Evolutionary conservation across 129 eudicot genomes (phyloP).

Genomic region (Centrapalus pauciflorus): DNA sequence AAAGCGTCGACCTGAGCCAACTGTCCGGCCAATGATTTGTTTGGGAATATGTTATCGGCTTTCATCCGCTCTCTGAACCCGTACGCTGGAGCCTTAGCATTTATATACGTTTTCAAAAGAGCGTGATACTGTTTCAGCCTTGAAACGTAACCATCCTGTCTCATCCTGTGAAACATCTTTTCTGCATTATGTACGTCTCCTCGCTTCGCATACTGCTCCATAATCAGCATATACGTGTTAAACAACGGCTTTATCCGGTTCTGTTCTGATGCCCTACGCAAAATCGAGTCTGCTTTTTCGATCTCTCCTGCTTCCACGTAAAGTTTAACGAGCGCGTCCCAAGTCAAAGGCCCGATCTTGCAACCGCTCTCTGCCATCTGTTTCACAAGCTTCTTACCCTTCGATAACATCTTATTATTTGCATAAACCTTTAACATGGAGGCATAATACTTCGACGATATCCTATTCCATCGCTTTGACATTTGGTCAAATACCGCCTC

Average conservation of each 20-base stretch:
- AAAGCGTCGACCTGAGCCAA: conserved; percentile 48
- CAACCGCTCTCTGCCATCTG: conserved; percentile 62
- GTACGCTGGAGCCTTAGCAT: conserved; percentile 59
- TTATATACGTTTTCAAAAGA: conserved; percentile 52
- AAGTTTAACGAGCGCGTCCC: conserved; percentile 75
- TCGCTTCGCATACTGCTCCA: conserved; percentile 60
- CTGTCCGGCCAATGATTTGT: conserved; percentile 28
- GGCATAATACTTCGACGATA: conserved; percentile 40
- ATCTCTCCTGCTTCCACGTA: conserved; percentile 67
- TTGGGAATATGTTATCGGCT: conserved; percentile 65
- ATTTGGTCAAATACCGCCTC: conserved; percentile 58
- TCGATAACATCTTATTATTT: conserved; percentile 51
- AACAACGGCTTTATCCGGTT: conserved; percentile 45
- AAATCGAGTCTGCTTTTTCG: conserved; percentile 66
- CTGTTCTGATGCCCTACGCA: conserved; percentile 45
- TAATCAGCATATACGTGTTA: conserved; percentile 31
- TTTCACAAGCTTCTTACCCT: conserved; percentile 75
- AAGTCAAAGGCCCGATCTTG: conserved; percentile 54
- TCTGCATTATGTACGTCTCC: conserved; percentile 85
- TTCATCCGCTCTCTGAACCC: conserved; percentile 70
- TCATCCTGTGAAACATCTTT: conserved; percentile 65
- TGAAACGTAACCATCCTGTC: conserved; percentile 49
- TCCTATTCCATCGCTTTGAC: conserved; percentile 25
- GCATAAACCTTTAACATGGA: conserved; percentile 55
- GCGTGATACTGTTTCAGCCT: conserved; percentile 32